Base-by-base conservation (phyloP, 441 rosid species). In the Brassica hybrid region DNA sequence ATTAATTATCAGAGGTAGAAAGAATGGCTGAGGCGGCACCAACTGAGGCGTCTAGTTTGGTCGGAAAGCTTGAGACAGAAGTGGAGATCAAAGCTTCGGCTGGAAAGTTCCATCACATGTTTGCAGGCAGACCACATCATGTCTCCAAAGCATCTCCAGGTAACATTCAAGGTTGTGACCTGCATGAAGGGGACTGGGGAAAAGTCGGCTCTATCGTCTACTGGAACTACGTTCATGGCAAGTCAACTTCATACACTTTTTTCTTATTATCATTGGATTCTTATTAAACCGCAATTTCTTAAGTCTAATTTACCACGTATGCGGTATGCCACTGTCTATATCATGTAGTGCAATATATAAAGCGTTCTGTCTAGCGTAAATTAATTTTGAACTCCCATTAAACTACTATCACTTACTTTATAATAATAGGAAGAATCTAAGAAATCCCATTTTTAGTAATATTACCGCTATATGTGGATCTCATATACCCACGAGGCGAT, bases 181-280 rank as follows among this genome's bases (percentile, higher is more conserved):
- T 52, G 19, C 58, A 52, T 52, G 58, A 52, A 52, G 58, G 58
- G 16, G 58, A 16, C 58, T 52, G 58, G 58, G 58, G 58, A 4
- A 16, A 52, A 52, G 58, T 52, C 58, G 58, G 58, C 21, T 71
- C 80, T 58, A 65, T 75, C 60, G 3, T 74, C 67, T 23, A 4
- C 21, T 74, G 78, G 78, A 75, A 75, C 19, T 75, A 67, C 14
- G 38, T 67, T 23, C 72, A 66, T 67, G 78, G 78, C 34, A 64
- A 63, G 67, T 75, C 19, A 16, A 43, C 25, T 7, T 69, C 17
- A 6, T 61, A n/a, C 38, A 27, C 41, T 27, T 21, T 21, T 58
- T 9, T 21, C 58, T 52, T 52, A 2, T 52, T 14, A 52, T 52
- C 58, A 52, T 16, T 16, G 21, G 58, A 52, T 16, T 52, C 18